Percentiles rank a stretch among this genome's conserved stretches.
Conservation (phyloP, 129 eudicot genomes). For the Artemisia tridentata region DNA sequence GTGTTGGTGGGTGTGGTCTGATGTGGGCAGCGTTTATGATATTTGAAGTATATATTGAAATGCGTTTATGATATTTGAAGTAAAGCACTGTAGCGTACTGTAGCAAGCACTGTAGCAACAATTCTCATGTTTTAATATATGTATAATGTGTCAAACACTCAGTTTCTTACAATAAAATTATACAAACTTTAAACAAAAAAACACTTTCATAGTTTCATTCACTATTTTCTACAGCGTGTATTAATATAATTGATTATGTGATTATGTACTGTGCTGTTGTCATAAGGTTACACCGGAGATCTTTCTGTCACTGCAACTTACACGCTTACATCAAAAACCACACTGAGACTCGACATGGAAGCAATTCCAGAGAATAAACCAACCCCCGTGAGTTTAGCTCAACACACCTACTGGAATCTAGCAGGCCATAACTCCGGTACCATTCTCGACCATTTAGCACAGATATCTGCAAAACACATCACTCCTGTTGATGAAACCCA, state of each 20-base stretch:
- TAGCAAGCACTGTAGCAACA: too few relatives aligned
- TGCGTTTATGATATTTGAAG: too few relatives aligned
- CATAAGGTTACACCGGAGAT: constrained; percentile 89
- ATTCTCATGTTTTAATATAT: too few relatives aligned
- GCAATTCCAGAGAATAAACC: constrained; percentile 78
- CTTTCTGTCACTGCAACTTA: constrained; percentile 77
- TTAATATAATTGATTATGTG: background rate
- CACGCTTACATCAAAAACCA: constrained; percentile 70
- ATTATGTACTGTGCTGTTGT: background rate
- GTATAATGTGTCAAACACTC: too few relatives aligned
- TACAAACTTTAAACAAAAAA: too few relatives aligned
- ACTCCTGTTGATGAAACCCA: constrained; percentile 78
- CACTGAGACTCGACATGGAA: constrained; percentile 86
- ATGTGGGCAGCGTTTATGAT: too few relatives aligned
- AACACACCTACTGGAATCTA: constrained; percentile 95
- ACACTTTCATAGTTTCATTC: background rate
- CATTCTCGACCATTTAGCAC: constrained; percentile 76
- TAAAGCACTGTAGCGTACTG: too few relatives aligned
- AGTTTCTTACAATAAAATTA: too few relatives aligned
- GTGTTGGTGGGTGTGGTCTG: too few relatives aligned
- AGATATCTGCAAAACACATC: constrained; percentile 65
- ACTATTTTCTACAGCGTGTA: background rate
- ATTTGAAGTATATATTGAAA: too few relatives aligned
- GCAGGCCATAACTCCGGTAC: constrained; percentile 77
- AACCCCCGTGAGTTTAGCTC: constrained; percentile 85